These are phyloP conservation scores for Pseudodiploospora longispora DNA, from an alignment of 2,329 filamentous ascomycete species.

Conservation along the genomic window DNA sequence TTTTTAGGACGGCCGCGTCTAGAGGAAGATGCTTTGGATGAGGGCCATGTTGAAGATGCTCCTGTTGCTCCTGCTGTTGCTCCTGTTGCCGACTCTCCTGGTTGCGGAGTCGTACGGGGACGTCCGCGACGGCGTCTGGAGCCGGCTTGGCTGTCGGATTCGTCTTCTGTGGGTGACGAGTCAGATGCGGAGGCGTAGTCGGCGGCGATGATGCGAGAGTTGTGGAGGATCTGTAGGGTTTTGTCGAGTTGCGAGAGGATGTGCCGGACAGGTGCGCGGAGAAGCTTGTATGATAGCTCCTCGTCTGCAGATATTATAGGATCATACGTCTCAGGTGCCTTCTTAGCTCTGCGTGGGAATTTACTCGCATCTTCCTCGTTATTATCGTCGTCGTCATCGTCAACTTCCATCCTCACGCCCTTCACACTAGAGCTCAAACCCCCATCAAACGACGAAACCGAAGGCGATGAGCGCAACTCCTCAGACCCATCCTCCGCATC, in stretches of 20 bases:
- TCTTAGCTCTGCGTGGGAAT: not conserved
- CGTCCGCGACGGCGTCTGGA: slow-evolving; percentile 19
- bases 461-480: too few relatives aligned
- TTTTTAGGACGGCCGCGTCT: slow-evolving; percentile 34
- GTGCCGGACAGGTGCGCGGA: slow-evolving; percentile 63
- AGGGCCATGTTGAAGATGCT: too few relatives aligned
- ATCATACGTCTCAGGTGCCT: slow-evolving; percentile 21
- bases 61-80: slow-evolving; percentile 2
- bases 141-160: slow-evolving; percentile 21
- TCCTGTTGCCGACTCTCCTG: slow-evolving; percentile 7
- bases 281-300: slow-evolving; percentile 52
- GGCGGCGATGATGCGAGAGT: slow-evolving; percentile 46
- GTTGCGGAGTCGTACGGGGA: slow-evolving; percentile 13
- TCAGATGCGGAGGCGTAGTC: slow-evolving; percentile 30
- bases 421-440: too few relatives aligned
- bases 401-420: not conserved
- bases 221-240: slow-evolving; percentile 63
- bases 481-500: not conserved
- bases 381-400: slow-evolving; percentile 3
- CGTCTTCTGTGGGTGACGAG: slow-evolving; percentile 31
- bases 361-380: slow-evolving; percentile 8
- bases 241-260: slow-evolving; percentile 62
- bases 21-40: slow-evolving; percentile 4
- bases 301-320: slow-evolving; percentile 64
- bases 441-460: too few relatives aligned